Conservation (phyloP, 768 basidiomycete genomes). For the Lactarius evosmus region DNA sequence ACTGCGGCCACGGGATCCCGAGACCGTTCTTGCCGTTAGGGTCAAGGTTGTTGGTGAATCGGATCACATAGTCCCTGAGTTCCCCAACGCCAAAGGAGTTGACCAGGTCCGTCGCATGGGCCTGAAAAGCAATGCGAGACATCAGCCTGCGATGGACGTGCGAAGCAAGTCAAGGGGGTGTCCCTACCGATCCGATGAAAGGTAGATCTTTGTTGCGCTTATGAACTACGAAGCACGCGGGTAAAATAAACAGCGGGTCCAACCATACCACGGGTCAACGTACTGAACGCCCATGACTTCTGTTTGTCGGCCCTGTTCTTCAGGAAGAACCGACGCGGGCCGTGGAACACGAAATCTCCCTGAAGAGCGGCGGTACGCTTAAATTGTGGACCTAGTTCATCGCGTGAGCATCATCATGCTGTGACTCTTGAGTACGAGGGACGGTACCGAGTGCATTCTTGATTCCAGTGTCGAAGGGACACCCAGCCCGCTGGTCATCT, state of each 20-base stretch:
- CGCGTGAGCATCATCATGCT: background rate
- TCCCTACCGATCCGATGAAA: constrained; percentile 24
- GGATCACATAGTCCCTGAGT: constrained; percentile 25
- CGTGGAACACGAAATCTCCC: constrained; percentile 27
- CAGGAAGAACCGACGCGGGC: constrained; percentile 24
- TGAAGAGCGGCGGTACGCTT: constrained; percentile 25
- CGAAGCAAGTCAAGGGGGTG: background rate
- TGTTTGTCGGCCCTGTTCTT: constrained; percentile 16
- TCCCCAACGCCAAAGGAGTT: constrained; percentile 17
- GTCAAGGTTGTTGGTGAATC: constrained; percentile 23
- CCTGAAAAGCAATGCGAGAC: background rate
- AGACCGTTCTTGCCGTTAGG: constrained; percentile 21
- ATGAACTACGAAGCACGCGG: constrained; percentile 4
- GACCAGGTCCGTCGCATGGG: constrained; percentile 16
- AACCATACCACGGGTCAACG: background rate
- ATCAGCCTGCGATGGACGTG: background rate
- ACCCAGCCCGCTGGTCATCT: constrained; percentile 18
- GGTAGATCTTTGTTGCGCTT: constrained; percentile 23
- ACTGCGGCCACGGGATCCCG: constrained; percentile 23
- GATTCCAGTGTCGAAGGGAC: constrained; percentile 27
- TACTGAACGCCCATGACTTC: constrained; percentile 25
- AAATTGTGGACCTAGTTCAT: constrained; percentile 21
- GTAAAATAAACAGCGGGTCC: too few species aligned
- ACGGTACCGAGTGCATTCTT: constrained; percentile 33
- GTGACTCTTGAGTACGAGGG: background rate